Conservation (phyloP, 352 stramenopile genomes). For the Globisporangium emineosum region DNA sequence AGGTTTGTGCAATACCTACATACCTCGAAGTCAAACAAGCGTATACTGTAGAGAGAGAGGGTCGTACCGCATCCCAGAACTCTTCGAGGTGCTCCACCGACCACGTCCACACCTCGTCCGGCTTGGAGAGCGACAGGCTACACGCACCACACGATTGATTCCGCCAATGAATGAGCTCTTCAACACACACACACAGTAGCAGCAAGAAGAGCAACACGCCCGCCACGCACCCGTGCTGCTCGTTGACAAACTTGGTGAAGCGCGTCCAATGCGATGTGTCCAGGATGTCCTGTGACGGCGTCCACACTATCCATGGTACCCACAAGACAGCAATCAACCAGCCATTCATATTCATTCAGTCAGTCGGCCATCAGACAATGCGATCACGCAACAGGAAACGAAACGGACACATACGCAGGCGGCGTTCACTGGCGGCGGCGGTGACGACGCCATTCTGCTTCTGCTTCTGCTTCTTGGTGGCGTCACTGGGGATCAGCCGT, state of each 20-base stretch:
- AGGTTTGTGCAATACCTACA: neutral
- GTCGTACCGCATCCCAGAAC: slow-evolving; percentile 52
- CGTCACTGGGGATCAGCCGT: neutral
- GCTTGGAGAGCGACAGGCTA: slow-evolving; percentile 39
- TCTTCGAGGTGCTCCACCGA: slow-evolving; percentile 61
- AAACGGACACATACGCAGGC: slow-evolving; percentile 9
- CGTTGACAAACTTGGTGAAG: slow-evolving; percentile 64
- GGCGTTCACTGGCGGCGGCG: slow-evolving; percentile 3
- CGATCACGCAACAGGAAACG: neutral
- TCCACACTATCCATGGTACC: slow-evolving; percentile 47
- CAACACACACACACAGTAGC: neutral
- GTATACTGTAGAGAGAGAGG: neutral
- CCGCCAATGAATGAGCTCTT: neutral
- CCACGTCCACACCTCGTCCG: slow-evolving; percentile 66
- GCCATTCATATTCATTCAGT: neutral
- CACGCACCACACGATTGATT: neutral
- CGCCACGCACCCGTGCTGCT: slow-evolving; percentile 37
- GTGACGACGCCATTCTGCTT: too few relatives aligned
- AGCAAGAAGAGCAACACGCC: neutral
- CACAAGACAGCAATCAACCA: neutral
- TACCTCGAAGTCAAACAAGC: too few relatives aligned
- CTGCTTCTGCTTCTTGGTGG: neutral
- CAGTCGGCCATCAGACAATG: neutral
- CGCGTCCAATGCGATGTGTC: slow-evolving; percentile 62
- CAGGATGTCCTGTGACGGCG: slow-evolving; percentile 38